A percentile compares a stretch with the other conserved stretches of the same genome.
These are phyloP conservation scores for Mycena maculata DNA, from an alignment of 768 basidiomycete species.

Conservation along the genomic window DNA sequence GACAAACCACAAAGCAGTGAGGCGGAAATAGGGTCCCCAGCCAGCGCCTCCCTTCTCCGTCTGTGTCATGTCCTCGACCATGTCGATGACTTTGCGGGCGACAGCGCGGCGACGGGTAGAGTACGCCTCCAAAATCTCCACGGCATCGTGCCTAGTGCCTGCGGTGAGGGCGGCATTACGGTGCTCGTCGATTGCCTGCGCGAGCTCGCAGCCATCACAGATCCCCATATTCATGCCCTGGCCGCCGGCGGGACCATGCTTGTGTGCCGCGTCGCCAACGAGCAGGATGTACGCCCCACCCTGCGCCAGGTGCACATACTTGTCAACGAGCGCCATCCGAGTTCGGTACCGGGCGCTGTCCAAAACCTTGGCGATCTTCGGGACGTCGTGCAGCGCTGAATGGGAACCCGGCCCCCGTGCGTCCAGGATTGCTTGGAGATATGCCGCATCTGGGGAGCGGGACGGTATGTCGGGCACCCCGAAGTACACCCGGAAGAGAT, in stretches of 20 bases:
- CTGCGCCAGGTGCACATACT: constrained; percentile 23
- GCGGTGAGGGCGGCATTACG: not conserved
- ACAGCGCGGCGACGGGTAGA: constrained; percentile 43
- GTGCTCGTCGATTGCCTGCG: constrained; percentile 47
- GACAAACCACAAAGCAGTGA: constrained; percentile 10
- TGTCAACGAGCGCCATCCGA: constrained; percentile 50
- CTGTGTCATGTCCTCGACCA: constrained; percentile 43
- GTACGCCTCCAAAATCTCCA: constrained; percentile 41
- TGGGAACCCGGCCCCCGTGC: constrained; percentile 23
- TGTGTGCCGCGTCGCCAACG: constrained; percentile 56
- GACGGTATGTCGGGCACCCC: constrained; percentile 25
- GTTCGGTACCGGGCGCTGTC: constrained; percentile 56
- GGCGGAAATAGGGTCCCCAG: constrained; percentile 18
- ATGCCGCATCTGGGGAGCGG: constrained; percentile 15
- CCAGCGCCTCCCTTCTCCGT: constrained; percentile 28
- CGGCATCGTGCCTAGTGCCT: constrained; percentile 32
- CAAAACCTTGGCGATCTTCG: constrained; percentile 38
- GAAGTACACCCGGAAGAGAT: constrained; percentile 25
- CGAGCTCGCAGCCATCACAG: constrained; percentile 54
- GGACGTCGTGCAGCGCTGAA: not conserved
- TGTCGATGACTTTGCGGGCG: constrained; percentile 49
- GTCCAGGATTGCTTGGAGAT: constrained; percentile 26
- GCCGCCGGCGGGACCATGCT: constrained; percentile 49
- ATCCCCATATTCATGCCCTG: constrained; percentile 63
- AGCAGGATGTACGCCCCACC: constrained; percentile 35